Conservation (phyloP, 257 asterid genomes). For the Capsicum rhomboideum region DNA sequence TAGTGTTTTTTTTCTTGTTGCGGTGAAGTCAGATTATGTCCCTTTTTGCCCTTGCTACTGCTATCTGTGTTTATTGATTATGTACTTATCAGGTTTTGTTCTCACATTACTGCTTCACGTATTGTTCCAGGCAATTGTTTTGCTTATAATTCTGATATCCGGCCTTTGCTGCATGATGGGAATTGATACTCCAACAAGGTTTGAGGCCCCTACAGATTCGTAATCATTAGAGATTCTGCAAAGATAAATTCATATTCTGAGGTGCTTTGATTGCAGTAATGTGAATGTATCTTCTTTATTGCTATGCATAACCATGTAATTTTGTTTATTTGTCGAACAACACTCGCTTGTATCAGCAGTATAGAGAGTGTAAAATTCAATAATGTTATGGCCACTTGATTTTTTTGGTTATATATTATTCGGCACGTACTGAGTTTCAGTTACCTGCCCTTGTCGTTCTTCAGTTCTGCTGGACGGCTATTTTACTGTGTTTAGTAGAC, state of each 20-base stretch:
- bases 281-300: neutral
- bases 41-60: neutral
- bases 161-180: slow-evolving; percentile 99
- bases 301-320: slow-evolving; percentile 5
- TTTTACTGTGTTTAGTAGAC: neutral
- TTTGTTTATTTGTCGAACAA: slow-evolving; percentile 8
- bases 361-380: neutral
- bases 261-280: neutral
- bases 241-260: neutral
- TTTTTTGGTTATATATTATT: neutral
- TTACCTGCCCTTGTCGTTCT: neutral
- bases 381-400: neutral
- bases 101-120: neutral
- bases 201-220: slow-evolving; percentile 82
- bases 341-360: neutral
- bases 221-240: slow-evolving; percentile 16
- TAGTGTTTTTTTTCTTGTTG: neutral
- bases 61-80: neutral
- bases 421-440: neutral
- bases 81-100: neutral
- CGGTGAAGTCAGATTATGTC: neutral
- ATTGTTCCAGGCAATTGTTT: slow-evolving; percentile 69
- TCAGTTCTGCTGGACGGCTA: neutral
- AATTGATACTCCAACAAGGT: slow-evolving; percentile 95
- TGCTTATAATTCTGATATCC: slow-evolving; percentile 79